A percentile compares a stretch with the other conserved stretches of the same genome.
These are phyloP conservation scores for Penicillium argentinense DNA, from an alignment of 495 filamentous ascomycete species.

Conservation along the genomic window DNA sequence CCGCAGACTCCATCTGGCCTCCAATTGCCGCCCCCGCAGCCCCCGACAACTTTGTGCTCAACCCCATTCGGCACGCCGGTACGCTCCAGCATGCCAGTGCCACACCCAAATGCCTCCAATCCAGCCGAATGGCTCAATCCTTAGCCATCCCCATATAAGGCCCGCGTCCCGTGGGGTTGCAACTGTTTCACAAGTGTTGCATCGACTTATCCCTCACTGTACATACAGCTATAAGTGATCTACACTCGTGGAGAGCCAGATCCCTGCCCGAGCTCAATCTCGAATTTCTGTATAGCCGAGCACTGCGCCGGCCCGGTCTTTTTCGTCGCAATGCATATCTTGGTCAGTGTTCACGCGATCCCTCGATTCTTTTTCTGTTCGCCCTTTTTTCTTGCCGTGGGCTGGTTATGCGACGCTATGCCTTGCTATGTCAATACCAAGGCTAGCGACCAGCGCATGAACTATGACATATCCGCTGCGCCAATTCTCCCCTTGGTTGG, in stretches of 20 bases:
- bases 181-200: too few relatives aligned
- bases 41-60: constrained; percentile 32
- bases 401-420: too few relatives aligned
- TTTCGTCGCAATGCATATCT: constrained; percentile 42
- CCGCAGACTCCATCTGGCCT: constrained; percentile 43
- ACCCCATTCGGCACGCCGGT: constrained; percentile 15
- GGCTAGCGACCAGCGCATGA: too few relatives aligned
- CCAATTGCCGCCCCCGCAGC: constrained; percentile 27
- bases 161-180: constrained; percentile 6
- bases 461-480: too few relatives aligned
- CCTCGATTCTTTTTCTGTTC: constrained; percentile 14
- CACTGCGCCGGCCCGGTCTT: neutral
- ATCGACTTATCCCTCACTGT: too few relatives aligned
- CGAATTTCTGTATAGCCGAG: neutral
- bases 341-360: constrained; percentile 34
- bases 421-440: too few relatives aligned
- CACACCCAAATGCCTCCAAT: constrained; percentile 15
- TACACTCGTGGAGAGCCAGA: too few relatives aligned
- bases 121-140: constrained; percentile 22
- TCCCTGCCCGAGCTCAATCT: too few relatives aligned
- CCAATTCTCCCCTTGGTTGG: too few relatives aligned
- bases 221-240: neutral
- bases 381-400: neutral
- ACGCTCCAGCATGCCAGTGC: neutral
- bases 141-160: constrained; percentile 14